These are phyloP conservation scores for Smittium culicis DNA, from an alignment of 371 early-diverging fungal genomes.

Conservation along the genomic window DNA sequence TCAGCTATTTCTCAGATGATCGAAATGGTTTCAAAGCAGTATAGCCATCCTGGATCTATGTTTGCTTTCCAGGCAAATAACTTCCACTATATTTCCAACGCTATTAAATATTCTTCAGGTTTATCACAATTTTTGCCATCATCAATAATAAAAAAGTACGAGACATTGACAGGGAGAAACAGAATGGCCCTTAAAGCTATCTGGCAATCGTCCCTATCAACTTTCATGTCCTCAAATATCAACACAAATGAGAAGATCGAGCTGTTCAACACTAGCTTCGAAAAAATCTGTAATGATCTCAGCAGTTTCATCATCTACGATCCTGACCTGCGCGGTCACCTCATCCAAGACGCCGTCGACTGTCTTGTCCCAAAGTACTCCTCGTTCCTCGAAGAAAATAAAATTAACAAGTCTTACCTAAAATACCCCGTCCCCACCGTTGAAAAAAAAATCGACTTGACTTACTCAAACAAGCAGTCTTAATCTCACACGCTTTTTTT, in stretches of 20 bases:
- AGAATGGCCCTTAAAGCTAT: slow-evolving; percentile 27
- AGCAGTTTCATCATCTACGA: slow-evolving; percentile 24
- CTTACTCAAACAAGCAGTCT: neutral
- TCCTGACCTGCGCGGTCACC: slow-evolving; percentile 26
- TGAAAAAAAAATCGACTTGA: slow-evolving; percentile 11
- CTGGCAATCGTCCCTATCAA: slow-evolving; percentile 29
- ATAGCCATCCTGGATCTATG: slow-evolving; percentile 27
- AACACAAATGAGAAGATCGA: slow-evolving; percentile 23
- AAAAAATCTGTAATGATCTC: slow-evolving; percentile 26
- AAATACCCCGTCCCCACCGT: slow-evolving; percentile 2
- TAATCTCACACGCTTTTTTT: too few species aligned
- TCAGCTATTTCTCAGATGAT: slow-evolving; percentile 24
- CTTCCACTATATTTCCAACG: slow-evolving; percentile 27
- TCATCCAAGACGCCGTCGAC: slow-evolving; percentile 24
- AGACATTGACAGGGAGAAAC: slow-evolving; percentile 25
- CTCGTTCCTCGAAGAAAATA: slow-evolving; percentile 24
- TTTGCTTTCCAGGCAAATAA: slow-evolving; percentile 32
- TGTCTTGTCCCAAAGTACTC: slow-evolving; percentile 27
- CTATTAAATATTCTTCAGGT: slow-evolving; percentile 26
- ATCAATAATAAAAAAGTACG: slow-evolving; percentile 21
- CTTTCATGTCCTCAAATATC: slow-evolving; percentile 24
- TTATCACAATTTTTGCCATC: slow-evolving; percentile 24
- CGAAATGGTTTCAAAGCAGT: slow-evolving; percentile 28
- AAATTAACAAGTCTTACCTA: slow-evolving; percentile 8
- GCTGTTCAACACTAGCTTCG: slow-evolving; percentile 28